A percentile compares a stretch with the other conserved stretches of the same genome.
Evolutionary conservation across 148 eudicot genomes (phyloP).

Genomic region (Linanthus parryae): DNA sequence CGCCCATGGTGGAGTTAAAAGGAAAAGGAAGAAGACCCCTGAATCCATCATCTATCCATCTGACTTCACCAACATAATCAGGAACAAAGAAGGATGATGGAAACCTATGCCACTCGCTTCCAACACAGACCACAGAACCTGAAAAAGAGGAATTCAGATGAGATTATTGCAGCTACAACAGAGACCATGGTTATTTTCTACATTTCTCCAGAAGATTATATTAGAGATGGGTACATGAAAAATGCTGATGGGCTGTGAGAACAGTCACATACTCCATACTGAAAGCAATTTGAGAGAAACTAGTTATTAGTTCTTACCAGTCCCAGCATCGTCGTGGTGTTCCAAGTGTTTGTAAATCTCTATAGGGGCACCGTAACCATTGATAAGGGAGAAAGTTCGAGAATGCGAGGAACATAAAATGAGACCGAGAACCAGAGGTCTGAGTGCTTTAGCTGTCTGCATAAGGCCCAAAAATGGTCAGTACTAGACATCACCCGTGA

Average conservation of each 20-base stretch:
- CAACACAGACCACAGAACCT: conserved; percentile 94
- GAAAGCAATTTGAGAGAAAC: too few relatives aligned
- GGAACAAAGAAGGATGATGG: conserved; percentile 98
- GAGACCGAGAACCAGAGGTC: conserved; percentile 76
- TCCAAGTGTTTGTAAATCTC: conserved; percentile 98
- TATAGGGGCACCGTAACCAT: conserved; percentile 92
- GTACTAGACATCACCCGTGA: conserved; percentile 6
- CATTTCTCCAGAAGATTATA: too few relatives aligned
- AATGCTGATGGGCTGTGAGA: not conserved
- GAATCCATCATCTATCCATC: conserved; percentile 97
- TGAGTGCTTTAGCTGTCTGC: conserved; percentile 63
- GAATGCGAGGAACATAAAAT: conserved; percentile 79
- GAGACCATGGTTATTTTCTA: too few relatives aligned
- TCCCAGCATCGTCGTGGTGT: conserved; percentile 73
- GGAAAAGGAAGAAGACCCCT: conserved; percentile 93
- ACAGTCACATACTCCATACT: not conserved
- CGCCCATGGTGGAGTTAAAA: conserved; percentile 86
- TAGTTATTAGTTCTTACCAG: too few relatives aligned
- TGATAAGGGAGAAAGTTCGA: conserved; percentile 80
- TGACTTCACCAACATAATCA: conserved; percentile 70
- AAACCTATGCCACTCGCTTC: conserved; percentile 97
- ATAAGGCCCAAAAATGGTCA: conserved; percentile 19
- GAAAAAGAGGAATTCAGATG: too few relatives aligned
- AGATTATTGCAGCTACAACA: too few relatives aligned
- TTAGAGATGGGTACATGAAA: not conserved